Conservation (phyloP, 75 land plant species). For the Pseudotsuga menziesii region DNA sequence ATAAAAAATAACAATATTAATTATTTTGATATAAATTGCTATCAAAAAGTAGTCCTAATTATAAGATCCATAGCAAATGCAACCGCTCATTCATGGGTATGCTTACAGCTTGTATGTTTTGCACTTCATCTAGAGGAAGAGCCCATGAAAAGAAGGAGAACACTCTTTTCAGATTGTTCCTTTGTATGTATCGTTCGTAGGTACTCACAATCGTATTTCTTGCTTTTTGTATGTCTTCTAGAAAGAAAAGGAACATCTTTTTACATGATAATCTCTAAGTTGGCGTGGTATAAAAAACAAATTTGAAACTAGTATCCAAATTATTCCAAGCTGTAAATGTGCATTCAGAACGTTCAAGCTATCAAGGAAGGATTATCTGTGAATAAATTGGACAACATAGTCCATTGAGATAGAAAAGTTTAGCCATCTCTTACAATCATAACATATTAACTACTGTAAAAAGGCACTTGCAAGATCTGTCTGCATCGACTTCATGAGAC, state of each 20-base stretch:
- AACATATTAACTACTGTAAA: slow-evolving; percentile 54
- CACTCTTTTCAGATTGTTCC: slow-evolving; percentile 32
- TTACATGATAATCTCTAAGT: slow-evolving; percentile 38
- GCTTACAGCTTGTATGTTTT: slow-evolving; percentile 29
- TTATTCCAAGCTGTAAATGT: slow-evolving; percentile 61
- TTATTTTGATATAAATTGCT: too few species aligned
- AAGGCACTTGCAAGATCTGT: slow-evolving; percentile 47
- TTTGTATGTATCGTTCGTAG: slow-evolving; percentile 24
- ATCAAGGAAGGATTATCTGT: slow-evolving; percentile 36
- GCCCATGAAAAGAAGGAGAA: slow-evolving; percentile 45
- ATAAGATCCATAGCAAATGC: slow-evolving; percentile 45
- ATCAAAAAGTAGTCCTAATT: background rate
- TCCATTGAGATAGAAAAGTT: slow-evolving; percentile 63
- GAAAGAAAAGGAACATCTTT: slow-evolving; percentile 45
- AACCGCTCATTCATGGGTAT: slow-evolving; percentile 33
- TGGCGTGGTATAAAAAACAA: slow-evolving; percentile 58
- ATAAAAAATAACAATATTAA: background rate
- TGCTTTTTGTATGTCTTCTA: slow-evolving; percentile 29
- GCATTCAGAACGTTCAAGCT: slow-evolving; percentile 48
- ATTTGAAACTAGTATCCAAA: slow-evolving; percentile 26
- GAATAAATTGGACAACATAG: slow-evolving; percentile 71
- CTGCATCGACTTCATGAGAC: slow-evolving; percentile 51
- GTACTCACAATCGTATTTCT: slow-evolving; percentile 25
- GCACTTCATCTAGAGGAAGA: slow-evolving; percentile 20
- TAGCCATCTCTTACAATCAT: slow-evolving; percentile 21